A percentile compares a stretch with the other conserved stretches of the same genome.
phyloP scores from a whole-genome alignment of 768 basidiomycete species.

The Boletus subparvulus region DNA sequence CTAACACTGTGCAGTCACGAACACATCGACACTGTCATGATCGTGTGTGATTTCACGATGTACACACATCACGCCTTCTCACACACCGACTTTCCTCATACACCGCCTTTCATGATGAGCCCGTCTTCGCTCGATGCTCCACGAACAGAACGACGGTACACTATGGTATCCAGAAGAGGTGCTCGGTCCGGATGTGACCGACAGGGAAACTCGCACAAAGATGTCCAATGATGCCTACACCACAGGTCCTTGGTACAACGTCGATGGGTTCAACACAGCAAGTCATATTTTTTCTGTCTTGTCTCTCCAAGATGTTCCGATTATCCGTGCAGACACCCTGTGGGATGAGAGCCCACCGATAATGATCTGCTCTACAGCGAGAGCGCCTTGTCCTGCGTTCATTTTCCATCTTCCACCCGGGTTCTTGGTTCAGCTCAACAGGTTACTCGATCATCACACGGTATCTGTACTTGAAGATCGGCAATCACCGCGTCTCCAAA shows the following conservation, averaged over 20 bases:
- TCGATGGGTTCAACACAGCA: slow-evolving; percentile 65
- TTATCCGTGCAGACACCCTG: slow-evolving; percentile 49
- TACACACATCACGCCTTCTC: slow-evolving; percentile 40
- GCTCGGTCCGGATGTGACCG: slow-evolving; percentile 66
- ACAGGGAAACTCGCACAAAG: slow-evolving; percentile 78
- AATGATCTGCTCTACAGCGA: no score
- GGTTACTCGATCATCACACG: no score
- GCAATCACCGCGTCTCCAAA: no score
- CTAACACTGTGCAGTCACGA: slow-evolving; percentile 54
- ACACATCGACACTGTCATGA: no score
- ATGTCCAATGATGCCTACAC: slow-evolving; percentile 88
- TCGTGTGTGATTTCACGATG: no score
- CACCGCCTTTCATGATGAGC: slow-evolving; percentile 33
- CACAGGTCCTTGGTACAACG: slow-evolving; percentile 66
- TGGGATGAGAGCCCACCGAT: slow-evolving; percentile 89
- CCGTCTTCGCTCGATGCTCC: slow-evolving; percentile 38
- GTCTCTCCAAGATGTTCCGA: not conserved
- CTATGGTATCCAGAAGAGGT: slow-evolving; percentile 69
- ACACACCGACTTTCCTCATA: slow-evolving; percentile 50
- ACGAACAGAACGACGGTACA: slow-evolving; percentile 40
- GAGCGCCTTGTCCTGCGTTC: no score
- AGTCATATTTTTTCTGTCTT: slow-evolving; percentile 15
- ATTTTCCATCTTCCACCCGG: no score
- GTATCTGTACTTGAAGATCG: no score
- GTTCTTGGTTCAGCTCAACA: no score